Evolutionary conservation across 768 basidiomycete genomes (phyloP).

Genomic region (Tubosaeta sp.): DNA sequence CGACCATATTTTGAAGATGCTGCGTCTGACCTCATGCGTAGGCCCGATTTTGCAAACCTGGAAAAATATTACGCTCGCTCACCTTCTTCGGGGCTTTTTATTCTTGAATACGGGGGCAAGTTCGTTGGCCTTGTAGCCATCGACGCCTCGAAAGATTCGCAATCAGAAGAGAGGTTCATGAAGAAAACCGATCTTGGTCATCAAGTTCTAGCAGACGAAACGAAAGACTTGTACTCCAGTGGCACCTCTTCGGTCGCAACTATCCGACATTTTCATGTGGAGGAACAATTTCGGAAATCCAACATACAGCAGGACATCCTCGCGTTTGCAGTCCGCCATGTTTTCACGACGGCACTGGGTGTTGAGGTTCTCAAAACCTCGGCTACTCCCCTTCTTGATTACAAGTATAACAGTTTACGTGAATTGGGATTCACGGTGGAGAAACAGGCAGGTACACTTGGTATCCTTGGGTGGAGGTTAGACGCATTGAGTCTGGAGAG

Average conservation of each 20-base stretch:
- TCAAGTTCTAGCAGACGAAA: constrained; percentile 7
- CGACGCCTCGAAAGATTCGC: constrained; percentile 51
- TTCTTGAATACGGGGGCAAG: constrained; percentile 54
- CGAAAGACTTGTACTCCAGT: constrained; percentile 18
- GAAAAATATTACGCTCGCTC: constrained; percentile 53
- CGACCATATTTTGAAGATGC: constrained; percentile 61
- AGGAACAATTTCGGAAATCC: constrained; percentile 54
- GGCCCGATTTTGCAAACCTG: constrained; percentile 53
- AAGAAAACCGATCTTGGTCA: constrained; percentile 19
- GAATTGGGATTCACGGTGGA: constrained; percentile 48
- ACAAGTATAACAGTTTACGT: constrained; percentile 43
- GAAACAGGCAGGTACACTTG: constrained; percentile 42
- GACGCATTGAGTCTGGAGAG: constrained; percentile 41
- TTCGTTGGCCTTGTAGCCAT: constrained; percentile 69
- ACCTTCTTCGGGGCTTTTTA: constrained; percentile 64
- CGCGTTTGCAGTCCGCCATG: constrained; percentile 49
- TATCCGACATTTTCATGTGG: constrained; percentile 74
- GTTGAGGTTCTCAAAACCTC: constrained; percentile 44
- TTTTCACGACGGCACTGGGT: constrained; percentile 44
- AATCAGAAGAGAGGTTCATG: constrained; percentile 26
- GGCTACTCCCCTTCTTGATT: constrained; percentile 50
- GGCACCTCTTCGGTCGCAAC: constrained; percentile 49
- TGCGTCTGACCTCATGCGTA: constrained; percentile 47
- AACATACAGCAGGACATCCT: constrained; percentile 65
- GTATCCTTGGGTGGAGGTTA: constrained; percentile 56